Conservation (phyloP, 2,329 filamentous ascomycete genomes). For the Fusarium sp. region DNA sequence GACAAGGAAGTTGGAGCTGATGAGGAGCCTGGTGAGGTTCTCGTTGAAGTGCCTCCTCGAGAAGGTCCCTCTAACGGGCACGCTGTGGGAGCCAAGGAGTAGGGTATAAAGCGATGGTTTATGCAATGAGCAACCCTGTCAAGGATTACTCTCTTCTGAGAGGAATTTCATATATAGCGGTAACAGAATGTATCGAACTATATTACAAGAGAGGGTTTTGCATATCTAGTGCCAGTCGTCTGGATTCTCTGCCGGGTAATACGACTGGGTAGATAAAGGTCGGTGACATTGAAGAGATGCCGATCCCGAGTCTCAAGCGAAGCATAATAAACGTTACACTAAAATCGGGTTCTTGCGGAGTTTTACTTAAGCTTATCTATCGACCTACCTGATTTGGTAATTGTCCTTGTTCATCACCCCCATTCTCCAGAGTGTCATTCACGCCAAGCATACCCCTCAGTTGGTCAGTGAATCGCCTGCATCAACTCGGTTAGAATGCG, state of each 20-base stretch:
- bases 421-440: neutral
- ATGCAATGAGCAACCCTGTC: no score
- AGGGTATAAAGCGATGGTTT: fast-evolving
- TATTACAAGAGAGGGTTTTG: fast-evolving
- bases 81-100: fast-evolving
- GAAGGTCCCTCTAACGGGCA: neutral
- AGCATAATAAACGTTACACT: neutral
- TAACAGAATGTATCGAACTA: no score
- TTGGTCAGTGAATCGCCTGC: neutral
- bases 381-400: conserved; percentile 11
- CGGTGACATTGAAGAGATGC: neutral
- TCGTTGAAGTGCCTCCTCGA: fast-evolving
- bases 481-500: neutral
- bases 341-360: neutral
- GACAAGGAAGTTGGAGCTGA: neutral
- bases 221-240: fast-evolving
- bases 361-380: conserved; percentile 23
- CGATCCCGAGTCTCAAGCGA: neutral
- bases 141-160: no score
- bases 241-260: fast-evolving
- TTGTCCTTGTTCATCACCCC: neutral
- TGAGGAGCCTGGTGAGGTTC: neutral
- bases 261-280: fast-evolving
- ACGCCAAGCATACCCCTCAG: conserved; percentile 27
- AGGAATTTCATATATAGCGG: no score